A percentile compares a stretch with the other conserved stretches of the same genome.
phyloP scores from a whole-genome alignment of 495 filamentous ascomycete species.

The Aspergillus carlsbadensis region DNA sequence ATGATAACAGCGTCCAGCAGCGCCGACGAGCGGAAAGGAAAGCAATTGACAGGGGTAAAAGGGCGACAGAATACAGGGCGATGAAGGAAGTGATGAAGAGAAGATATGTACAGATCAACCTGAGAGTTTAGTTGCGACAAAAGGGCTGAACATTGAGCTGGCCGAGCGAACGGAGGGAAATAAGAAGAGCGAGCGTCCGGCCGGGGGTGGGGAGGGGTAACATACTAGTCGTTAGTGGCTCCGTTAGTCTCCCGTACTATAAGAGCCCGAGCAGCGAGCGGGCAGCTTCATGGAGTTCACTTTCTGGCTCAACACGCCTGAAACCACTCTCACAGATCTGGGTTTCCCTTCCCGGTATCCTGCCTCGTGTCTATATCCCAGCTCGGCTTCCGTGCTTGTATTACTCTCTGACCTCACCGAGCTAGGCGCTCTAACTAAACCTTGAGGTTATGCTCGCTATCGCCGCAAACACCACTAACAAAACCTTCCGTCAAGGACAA shows the following conservation, averaged over 20 bases:
- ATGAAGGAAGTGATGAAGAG: not conserved
- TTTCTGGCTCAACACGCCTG: not conserved
- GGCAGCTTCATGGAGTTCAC: not conserved
- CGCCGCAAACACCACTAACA: not conserved
- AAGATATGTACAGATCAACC: conserved; percentile 7
- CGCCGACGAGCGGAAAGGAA: not conserved
- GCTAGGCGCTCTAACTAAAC: too few relatives aligned
- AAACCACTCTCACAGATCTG: not conserved
- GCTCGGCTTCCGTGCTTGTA: conserved; percentile 7
- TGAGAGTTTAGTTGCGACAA: not conserved
- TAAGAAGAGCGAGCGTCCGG: conserved; percentile 17
- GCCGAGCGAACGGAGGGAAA: conserved; percentile 6
- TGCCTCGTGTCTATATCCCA: not conserved
- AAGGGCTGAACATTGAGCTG: not conserved
- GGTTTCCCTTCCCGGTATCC: not conserved
- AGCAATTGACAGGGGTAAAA: conserved; percentile 3
- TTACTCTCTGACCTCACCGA: not conserved
- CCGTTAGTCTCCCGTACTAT: conserved; percentile 7
- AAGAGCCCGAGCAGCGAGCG: not conserved
- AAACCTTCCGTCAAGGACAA: not conserved
- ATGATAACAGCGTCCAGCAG: conserved; percentile 4
- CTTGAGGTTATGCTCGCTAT: not conserved
- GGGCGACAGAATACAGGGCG: not conserved
- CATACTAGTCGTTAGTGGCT: conserved; percentile 10
- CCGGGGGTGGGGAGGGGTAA: conserved; percentile 29